Evolutionary conservation across 1,284 basidiomycete genomes (phyloP).

Genomic region (Sporisorium scitamineum): DNA sequence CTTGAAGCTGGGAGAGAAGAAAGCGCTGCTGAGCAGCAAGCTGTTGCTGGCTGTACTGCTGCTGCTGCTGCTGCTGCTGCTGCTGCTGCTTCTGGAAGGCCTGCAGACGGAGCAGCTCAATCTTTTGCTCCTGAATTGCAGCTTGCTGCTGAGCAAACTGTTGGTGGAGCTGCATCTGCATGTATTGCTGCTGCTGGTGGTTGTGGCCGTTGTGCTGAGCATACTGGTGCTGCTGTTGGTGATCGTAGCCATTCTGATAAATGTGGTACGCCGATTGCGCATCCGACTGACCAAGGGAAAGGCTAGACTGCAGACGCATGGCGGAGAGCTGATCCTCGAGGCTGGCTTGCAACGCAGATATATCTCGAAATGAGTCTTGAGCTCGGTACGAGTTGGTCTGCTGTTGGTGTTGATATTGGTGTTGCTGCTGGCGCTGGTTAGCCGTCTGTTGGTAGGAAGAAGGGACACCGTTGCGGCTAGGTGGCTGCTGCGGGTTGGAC

Average conservation of each 20-base stretch:
- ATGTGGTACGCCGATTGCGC: conserved; percentile 29
- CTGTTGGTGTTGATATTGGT: conserved; percentile 23
- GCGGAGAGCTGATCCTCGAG: conserved; percentile 59
- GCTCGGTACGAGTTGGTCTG: conserved; percentile 22
- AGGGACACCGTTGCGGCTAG: conserved; percentile 14
- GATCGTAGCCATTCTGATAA: conserved; percentile 27
- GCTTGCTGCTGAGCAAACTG: conserved; percentile 48
- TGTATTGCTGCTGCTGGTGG: conserved; percentile 49
- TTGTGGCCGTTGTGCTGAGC: conserved; percentile 15
- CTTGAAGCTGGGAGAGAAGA: conserved; percentile 58
- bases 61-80: conserved; percentile 36
- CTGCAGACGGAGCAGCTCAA: conserved; percentile 57
- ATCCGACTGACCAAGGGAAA: conserved; percentile 16
- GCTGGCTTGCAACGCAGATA: conserved; percentile 34
- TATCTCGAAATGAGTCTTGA: conserved; percentile 26
- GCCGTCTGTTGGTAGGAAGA: conserved; percentile 18
- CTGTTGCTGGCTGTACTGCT: conserved; percentile 45
- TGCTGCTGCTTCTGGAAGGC: conserved; percentile 55
- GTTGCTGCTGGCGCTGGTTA: conserved; percentile 16
- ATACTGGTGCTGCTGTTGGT: conserved; percentile 50
- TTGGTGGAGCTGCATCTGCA: conserved; percentile 56
- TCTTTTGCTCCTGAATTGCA: conserved; percentile 49
- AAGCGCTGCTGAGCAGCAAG: conserved; percentile 58
- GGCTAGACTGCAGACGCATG: conserved; percentile 51
- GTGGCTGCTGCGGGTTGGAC: conserved; percentile 32